Evolutionary conservation across 2,329 filamentous ascomycete genomes (phyloP).

Genomic region (Claviceps sp.): DNA sequence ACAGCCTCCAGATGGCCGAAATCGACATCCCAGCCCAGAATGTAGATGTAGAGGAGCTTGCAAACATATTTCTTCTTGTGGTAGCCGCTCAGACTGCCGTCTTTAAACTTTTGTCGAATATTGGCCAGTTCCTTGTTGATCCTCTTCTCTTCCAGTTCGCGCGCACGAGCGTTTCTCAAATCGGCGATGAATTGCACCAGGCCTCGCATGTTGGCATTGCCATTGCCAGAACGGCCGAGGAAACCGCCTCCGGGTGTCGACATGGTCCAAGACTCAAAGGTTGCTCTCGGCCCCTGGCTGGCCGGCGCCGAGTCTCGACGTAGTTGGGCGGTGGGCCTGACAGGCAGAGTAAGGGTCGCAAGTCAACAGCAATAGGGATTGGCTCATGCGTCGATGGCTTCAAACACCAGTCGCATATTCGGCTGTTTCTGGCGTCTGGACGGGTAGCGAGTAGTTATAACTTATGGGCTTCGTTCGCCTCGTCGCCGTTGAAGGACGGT

Average conservation of each 20-base stretch:
- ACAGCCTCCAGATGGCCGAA: slow-evolving; percentile 97
- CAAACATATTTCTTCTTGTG: slow-evolving; percentile 99
- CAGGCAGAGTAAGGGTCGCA: background rate
- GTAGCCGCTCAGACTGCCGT: slow-evolving; percentile 85
- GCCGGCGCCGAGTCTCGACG: background rate
- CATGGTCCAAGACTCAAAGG: slow-evolving; percentile 27
- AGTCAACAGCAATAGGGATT: background rate
- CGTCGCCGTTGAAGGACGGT: background rate
- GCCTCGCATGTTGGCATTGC: slow-evolving; percentile 60
- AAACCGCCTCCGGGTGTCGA: slow-evolving; percentile 46
- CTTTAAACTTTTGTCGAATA: slow-evolving; percentile 96
- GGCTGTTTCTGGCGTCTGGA: background rate
- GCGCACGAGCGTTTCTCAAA: slow-evolving; percentile 81
- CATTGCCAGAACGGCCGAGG: slow-evolving; percentile 50
- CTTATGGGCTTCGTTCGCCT: background rate
- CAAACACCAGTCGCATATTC: background rate
- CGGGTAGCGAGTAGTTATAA: background rate
- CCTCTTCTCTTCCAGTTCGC: slow-evolving; percentile 94
- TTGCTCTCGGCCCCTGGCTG: slow-evolving; percentile 5
- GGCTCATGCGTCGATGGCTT: background rate
- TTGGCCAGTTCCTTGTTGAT: slow-evolving; percentile 99
- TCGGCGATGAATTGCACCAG: slow-evolving; percentile 98
- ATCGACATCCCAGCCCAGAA: slow-evolving; percentile 96
- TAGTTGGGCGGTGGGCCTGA: background rate
- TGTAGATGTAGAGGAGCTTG: slow-evolving; percentile 99